phyloP scores from a whole-genome alignment of 2,329 filamentous ascomycete species.

The Triangularia setosa region DNA sequence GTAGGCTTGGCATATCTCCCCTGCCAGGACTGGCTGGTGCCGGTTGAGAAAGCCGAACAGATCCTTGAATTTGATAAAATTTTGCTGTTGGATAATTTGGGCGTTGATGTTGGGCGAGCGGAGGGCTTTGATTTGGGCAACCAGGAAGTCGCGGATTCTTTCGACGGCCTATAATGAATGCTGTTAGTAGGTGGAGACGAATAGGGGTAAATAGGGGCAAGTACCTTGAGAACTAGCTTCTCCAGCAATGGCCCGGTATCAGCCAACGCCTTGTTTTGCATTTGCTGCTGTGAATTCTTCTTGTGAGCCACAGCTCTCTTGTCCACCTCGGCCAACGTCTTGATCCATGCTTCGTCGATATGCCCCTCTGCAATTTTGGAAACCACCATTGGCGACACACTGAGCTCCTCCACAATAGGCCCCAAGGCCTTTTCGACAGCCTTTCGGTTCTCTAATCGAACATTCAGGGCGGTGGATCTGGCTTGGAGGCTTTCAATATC shows the following conservation, averaged over 20 bases:
- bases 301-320: slow-evolving; percentile 70
- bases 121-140: slow-evolving; percentile 89
- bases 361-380: slow-evolving; percentile 81
- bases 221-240: slow-evolving; percentile 75
- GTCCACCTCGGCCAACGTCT: slow-evolving; percentile 77
- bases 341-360: slow-evolving; percentile 87
- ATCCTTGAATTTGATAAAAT: slow-evolving; percentile 83
- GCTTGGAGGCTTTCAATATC: slow-evolving; percentile 93
- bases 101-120: slow-evolving; percentile 95
- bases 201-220: slow-evolving; percentile 7
- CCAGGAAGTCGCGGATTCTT: slow-evolving; percentile 89
- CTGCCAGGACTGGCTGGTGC: slow-evolving; percentile 76
- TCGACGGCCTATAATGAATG: slow-evolving; percentile 66
- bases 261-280: slow-evolving; percentile 68
- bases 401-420: slow-evolving; percentile 87
- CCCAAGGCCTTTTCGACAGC: slow-evolving; percentile 84
- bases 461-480: slow-evolving; percentile 76
- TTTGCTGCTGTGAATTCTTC: slow-evolving; percentile 50
- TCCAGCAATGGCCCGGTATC: slow-evolving; percentile 83
- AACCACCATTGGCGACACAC: slow-evolving; percentile 78
- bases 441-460: slow-evolving; percentile 82
- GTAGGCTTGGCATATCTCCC: slow-evolving; percentile 89
- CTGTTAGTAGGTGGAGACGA: neutral
- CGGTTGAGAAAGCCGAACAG: slow-evolving; percentile 80
- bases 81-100: slow-evolving; percentile 92